phyloP scores from a whole-genome alignment of 768 basidiomycete species.

The Lanmaoa pseudosensibilis region DNA sequence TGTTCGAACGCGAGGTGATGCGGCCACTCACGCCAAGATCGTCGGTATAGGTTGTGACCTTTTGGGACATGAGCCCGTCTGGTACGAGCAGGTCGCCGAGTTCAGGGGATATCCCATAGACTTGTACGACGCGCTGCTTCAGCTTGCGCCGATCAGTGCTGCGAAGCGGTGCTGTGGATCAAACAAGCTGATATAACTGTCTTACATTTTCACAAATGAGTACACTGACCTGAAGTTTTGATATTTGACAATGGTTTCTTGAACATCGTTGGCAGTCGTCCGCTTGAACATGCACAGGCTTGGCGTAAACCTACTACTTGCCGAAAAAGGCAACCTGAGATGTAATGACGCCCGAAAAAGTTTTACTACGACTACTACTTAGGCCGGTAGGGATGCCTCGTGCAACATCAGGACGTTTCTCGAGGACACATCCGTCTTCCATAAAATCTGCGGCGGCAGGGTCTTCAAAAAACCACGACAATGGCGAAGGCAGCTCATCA shows the following conservation, averaged over 20 bases:
- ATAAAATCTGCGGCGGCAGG: conserved; percentile 40
- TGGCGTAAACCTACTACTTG: not conserved
- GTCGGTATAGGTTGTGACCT: conserved; percentile 62
- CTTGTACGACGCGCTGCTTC: conserved; percentile 53
- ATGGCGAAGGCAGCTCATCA: conserved; percentile 38
- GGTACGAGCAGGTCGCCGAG: conserved; percentile 71
- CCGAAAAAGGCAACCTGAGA: conserved; percentile 21
- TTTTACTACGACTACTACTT: not conserved
- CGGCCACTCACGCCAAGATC: conserved; percentile 56
- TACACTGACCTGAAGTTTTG: conserved; percentile 61
- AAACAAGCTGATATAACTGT: not conserved
- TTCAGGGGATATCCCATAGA: conserved; percentile 51
- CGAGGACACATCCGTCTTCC: conserved; percentile 63
- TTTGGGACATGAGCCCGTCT: conserved; percentile 66
- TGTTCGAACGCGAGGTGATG: not conserved
- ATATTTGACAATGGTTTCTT: conserved; percentile 69
- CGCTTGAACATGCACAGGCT: no score
- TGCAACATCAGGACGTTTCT: conserved; percentile 74
- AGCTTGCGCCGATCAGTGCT: conserved; percentile 74
- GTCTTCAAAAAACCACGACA: conserved; percentile 42
- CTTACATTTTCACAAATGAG: not conserved
- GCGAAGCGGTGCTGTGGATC: conserved; percentile 55
- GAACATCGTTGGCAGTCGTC: conserved; percentile 52
- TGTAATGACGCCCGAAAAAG: not conserved
- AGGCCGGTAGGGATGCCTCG: conserved; percentile 63